Conservation (phyloP, 2,329 filamentous ascomycete species). For the Chrysoporthe cubensis region DNA sequence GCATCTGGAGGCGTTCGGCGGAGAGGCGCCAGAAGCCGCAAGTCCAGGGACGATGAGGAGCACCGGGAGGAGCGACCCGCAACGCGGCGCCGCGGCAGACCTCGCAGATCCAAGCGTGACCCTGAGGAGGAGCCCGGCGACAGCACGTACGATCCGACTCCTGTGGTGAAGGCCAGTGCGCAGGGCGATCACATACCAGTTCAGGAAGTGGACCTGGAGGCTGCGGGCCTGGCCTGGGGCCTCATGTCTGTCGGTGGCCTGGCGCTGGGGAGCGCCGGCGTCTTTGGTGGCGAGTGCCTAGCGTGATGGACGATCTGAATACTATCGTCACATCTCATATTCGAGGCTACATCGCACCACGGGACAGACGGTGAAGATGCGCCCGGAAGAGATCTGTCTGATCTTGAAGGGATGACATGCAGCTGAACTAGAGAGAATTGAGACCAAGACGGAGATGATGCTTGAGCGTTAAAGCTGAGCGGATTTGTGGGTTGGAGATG, state of each 20-base stretch:
- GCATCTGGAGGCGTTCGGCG: background rate
- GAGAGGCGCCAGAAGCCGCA: background rate
- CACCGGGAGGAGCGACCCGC: constrained; percentile 18
- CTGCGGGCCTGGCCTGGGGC: constrained; percentile 51
- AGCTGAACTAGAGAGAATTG: background rate
- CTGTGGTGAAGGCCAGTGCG: constrained; percentile 37
- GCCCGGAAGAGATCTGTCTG: background rate
- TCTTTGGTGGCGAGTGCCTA: constrained; percentile 52
- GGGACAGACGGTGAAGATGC: background rate
- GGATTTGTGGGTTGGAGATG: too few species aligned
- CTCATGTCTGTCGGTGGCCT: constrained; percentile 49
- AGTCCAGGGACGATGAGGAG: constrained; percentile 21
- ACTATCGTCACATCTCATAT: too few species aligned
- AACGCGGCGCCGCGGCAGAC: constrained; percentile 34
- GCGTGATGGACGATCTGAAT: constrained; percentile 28
- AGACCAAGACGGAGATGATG: background rate
- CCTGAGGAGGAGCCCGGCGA: constrained; percentile 36
- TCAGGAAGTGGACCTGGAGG: constrained; percentile 50
- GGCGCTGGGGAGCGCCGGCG: constrained; percentile 48
- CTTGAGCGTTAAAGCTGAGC: too few species aligned
- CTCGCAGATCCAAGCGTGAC: constrained; percentile 35
- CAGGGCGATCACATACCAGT: constrained; percentile 49
- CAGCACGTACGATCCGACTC: constrained; percentile 43
- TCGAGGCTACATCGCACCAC: background rate
- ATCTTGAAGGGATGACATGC: background rate